Conservation (phyloP, 805 yeast genomes). For the Blastobotrys mokoenaii region DNA sequence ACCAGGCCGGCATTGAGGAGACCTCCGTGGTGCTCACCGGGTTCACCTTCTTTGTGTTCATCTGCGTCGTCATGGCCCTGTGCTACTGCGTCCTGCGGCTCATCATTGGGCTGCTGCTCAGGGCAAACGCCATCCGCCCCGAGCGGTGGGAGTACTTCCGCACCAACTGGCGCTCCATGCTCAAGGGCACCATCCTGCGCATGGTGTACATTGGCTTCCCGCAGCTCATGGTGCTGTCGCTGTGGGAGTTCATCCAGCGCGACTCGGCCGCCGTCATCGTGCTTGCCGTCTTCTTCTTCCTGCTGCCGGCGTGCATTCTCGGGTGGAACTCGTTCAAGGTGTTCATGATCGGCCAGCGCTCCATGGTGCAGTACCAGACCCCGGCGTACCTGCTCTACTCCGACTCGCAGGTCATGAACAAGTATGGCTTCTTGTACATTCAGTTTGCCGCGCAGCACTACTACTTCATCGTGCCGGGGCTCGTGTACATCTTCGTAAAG, state of each 20-base stretch:
- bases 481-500: conserved; percentile 56
- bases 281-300: conserved; percentile 61
- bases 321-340: conserved; percentile 62
- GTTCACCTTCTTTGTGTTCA: conserved; percentile 72
- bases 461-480: conserved; percentile 70
- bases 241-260: conserved; percentile 76
- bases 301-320: conserved; percentile 53
- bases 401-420: conserved; percentile 58
- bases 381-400: conserved; percentile 87
- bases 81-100: conserved; percentile 49
- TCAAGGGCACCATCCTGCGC: conserved; percentile 74
- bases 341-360: conserved; percentile 49
- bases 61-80: conserved; percentile 64
- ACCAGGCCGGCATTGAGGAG: conserved; percentile 65
- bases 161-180: conserved; percentile 45
- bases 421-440: conserved; percentile 83
- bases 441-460: conserved; percentile 76
- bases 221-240: conserved; percentile 65
- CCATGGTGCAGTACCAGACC: conserved; percentile 54
- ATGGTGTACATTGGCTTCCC: conserved; percentile 80
- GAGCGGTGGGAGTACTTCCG: conserved; percentile 43
- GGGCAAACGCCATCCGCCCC: conserved; percentile 34
- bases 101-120: conserved; percentile 25
- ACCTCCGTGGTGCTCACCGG: conserved; percentile 82
- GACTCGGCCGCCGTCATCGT: conserved; percentile 89